Percentiles rank a stretch among this genome's conserved stretches.
phyloP scores from a whole-genome alignment of 1,284 basidiomycete genomes.

The Cryptococcus deneoformans region DNA sequence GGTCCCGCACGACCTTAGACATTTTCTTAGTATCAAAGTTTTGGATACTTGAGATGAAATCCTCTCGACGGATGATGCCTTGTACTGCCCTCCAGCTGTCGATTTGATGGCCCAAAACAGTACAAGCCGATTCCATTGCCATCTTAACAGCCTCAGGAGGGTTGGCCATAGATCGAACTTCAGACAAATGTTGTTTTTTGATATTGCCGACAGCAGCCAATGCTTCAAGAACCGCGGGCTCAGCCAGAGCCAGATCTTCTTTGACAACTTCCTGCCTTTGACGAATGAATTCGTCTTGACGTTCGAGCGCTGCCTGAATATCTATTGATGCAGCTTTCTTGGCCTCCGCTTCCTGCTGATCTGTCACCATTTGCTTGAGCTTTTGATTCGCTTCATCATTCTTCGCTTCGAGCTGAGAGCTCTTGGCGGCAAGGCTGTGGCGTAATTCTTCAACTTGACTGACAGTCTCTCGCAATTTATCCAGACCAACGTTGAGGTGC shows the following conservation, averaged over 20 bases:
- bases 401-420: slow-evolving; percentile 88
- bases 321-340: slow-evolving; percentile 96
- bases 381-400: slow-evolving; percentile 95
- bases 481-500: slow-evolving; percentile 96
- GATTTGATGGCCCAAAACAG: slow-evolving; percentile 95
- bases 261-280: slow-evolving; percentile 86
- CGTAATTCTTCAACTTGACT: slow-evolving; percentile 94
- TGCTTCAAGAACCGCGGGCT: slow-evolving; percentile 94
- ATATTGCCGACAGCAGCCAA: slow-evolving; percentile 96
- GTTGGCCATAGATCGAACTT: slow-evolving; percentile 98
- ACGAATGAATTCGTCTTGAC: slow-evolving; percentile 87
- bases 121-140: slow-evolving; percentile 99
- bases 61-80: slow-evolving; percentile 92
- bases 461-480: slow-evolving; percentile 94
- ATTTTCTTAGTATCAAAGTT: slow-evolving; percentile 96
- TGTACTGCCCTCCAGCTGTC: slow-evolving; percentile 92
- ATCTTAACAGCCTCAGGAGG: slow-evolving; percentile 97
- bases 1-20: slow-evolving; percentile 83
- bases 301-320: slow-evolving; percentile 88
- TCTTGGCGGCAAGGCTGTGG: slow-evolving; percentile 92
- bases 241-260: slow-evolving; percentile 94
- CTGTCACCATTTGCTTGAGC: slow-evolving; percentile 94
- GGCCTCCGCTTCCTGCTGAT: slow-evolving; percentile 97
- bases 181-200: slow-evolving; percentile 93
- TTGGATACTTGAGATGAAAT: slow-evolving; percentile 96